A percentile compares a stretch with the other conserved stretches of the same genome.
These are phyloP conservation scores for Prosopis cineraria DNA, from an alignment of 306 rosid species.

Conservation along the genomic window DNA sequence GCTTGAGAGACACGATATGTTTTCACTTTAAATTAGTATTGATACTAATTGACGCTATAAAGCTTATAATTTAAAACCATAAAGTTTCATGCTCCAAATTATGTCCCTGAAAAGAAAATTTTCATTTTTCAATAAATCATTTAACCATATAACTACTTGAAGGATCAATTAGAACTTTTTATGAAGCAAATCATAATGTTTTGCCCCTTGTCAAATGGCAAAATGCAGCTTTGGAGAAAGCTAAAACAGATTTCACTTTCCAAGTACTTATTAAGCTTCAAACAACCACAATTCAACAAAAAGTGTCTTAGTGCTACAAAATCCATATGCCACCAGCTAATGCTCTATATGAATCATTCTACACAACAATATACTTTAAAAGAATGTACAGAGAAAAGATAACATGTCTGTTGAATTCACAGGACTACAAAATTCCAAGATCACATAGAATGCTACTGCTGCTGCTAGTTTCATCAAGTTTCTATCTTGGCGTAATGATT, in stretches of 20 bases:
- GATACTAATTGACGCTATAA: not conserved
- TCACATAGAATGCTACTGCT: not conserved
- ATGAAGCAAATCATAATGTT: not conserved
- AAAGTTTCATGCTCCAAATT: not conserved
- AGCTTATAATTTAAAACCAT: not conserved
- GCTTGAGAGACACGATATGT: not conserved
- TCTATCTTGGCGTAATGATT: slow-evolving; percentile 75
- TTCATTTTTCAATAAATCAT: not conserved
- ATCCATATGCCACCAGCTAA: not conserved
- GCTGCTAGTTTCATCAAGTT: slow-evolving; percentile 15
- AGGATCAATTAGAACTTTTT: not conserved
- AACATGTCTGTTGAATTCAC: slow-evolving; percentile 10
- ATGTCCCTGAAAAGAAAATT: not conserved
- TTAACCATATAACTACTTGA: not conserved
- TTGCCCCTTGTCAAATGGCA: not conserved
- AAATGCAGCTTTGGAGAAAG: not conserved
- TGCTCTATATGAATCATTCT: slow-evolving; percentile 3
- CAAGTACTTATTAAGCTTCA: not conserved
- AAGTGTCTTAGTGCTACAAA: not conserved
- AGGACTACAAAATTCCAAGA: slow-evolving; percentile 9
- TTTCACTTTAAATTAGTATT: not conserved
- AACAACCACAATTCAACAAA: not conserved
- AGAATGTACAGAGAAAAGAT: not conserved
- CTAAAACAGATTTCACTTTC: not conserved
- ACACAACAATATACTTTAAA: not conserved